Conservation (phyloP, 2,329 filamentous ascomycete genomes). For the Aspergillus intermedius region DNA sequence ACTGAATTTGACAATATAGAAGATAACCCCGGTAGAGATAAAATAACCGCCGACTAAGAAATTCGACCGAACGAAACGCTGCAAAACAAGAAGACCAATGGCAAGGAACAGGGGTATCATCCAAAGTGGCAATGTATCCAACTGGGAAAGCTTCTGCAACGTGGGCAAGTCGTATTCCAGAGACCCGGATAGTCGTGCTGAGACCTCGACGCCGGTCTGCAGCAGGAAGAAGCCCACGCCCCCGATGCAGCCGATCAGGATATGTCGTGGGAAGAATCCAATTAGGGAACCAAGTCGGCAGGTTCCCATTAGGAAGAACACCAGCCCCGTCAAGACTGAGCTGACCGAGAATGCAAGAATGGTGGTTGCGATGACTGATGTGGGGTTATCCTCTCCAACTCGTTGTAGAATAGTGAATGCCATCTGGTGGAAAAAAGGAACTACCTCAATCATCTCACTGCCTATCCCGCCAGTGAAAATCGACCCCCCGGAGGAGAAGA, state of each 20-base stretch:
- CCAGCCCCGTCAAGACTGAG: slow-evolving; percentile 79
- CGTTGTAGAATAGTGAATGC: slow-evolving; percentile 74
- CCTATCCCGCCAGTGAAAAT: slow-evolving; percentile 87
- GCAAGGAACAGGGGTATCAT: slow-evolving; percentile 70
- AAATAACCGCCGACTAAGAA: slow-evolving; percentile 86
- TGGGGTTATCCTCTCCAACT: slow-evolving; percentile 72
- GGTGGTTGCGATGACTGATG: slow-evolving; percentile 86
- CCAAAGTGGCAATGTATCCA: slow-evolving; percentile 77
- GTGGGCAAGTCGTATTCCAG: slow-evolving; percentile 76
- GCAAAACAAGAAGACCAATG: slow-evolving; percentile 66
- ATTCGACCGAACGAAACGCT: slow-evolving; percentile 70
- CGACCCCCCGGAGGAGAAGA: slow-evolving; percentile 77
- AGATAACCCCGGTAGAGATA: slow-evolving; percentile 64
- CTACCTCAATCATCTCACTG: slow-evolving; percentile 96
- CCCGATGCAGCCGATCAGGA: slow-evolving; percentile 93
- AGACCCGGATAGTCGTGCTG: slow-evolving; percentile 77
- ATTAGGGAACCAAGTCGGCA: slow-evolving; percentile 87
- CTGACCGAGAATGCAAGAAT: slow-evolving; percentile 87
- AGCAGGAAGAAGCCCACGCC: slow-evolving; percentile 94
- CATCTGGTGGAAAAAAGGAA: slow-evolving; percentile 99
- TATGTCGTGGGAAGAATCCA: slow-evolving; percentile 93
- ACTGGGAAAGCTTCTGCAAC: slow-evolving; percentile 63
- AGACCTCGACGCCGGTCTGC: slow-evolving; percentile 87
- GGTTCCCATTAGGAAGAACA: slow-evolving; percentile 85
- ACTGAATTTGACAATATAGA: slow-evolving; percentile 39